These are phyloP conservation scores for Diaporthe humulicola DNA, from an alignment of 2,329 filamentous ascomycete species.

Conservation along the genomic window DNA sequence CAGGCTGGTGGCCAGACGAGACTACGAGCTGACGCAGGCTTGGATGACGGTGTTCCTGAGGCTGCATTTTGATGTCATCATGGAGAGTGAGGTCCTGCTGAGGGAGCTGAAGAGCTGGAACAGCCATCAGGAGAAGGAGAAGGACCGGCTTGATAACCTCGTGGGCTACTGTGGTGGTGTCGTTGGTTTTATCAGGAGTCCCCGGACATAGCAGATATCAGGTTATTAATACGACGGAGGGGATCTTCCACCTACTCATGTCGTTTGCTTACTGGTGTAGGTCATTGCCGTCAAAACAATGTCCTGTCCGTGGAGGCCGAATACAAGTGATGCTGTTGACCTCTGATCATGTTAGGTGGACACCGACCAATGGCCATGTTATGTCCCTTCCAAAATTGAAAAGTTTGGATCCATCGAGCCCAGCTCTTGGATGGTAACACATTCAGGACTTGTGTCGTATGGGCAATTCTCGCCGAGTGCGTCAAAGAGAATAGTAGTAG, in stretches of 20 bases:
- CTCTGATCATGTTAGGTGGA: neutral
- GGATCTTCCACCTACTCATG: neutral
- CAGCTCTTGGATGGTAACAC: neutral
- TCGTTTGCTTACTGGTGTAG: neutral
- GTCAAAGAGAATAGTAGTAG: no score
- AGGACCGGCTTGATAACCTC: conserved; percentile 77
- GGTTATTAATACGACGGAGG: neutral
- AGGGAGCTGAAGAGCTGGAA: conserved; percentile 78
- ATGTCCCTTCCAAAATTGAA: neutral
- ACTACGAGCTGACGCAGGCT: conserved; percentile 94
- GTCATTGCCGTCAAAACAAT: neutral
- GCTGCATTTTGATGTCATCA: conserved; percentile 75
- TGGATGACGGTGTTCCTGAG: conserved; percentile 97
- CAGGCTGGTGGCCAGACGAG: conserved; percentile 75
- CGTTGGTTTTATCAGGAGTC: conserved; percentile 81
- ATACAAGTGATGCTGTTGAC: neutral
- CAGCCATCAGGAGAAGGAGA: conserved; percentile 78
- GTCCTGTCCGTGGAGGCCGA: neutral
- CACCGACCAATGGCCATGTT: neutral
- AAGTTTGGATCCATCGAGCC: neutral
- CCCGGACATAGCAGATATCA: conserved; percentile 58
- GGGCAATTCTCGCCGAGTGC: no score
- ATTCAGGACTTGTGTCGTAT: no score
- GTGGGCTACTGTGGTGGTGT: conserved; percentile 92
- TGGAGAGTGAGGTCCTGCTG: conserved; percentile 66